phyloP scores from a whole-genome alignment of 2,329 filamentous ascomycete genomes.

The Teratosphaeria pseudoeucalypti region DNA sequence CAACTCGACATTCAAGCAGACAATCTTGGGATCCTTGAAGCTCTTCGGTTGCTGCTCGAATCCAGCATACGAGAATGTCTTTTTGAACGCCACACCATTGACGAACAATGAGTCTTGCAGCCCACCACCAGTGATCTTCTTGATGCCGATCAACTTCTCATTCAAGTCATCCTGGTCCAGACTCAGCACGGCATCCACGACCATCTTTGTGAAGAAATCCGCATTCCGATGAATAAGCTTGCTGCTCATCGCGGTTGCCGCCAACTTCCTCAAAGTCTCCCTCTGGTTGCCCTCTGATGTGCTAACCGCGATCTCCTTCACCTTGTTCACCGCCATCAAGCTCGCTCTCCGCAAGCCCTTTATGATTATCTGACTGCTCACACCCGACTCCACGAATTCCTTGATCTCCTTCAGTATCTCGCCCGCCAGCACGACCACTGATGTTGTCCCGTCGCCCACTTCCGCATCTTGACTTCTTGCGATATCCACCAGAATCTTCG shows the following conservation, averaged over 20 bases:
- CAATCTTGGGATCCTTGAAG: constrained; percentile 89
- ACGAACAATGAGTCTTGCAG: constrained; percentile 94
- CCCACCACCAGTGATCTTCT: constrained; percentile 94
- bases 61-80: constrained; percentile 97
- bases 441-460: constrained; percentile 95
- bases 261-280: constrained; percentile 81
- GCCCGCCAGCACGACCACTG: constrained; percentile 92
- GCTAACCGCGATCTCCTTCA: constrained; percentile 91
- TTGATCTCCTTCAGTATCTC: constrained; percentile 96
- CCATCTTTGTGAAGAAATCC: constrained; percentile 97
- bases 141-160: constrained; percentile 94
- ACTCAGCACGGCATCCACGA: constrained; percentile 89
- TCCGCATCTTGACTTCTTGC: constrained; percentile 98
- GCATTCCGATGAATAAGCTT: constrained; percentile 98
- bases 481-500: constrained; percentile 94
- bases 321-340: constrained; percentile 90
- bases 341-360: constrained; percentile 87
- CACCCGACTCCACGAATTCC: constrained; percentile 90
- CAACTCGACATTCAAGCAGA: constrained; percentile 94
- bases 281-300: constrained; percentile 73
- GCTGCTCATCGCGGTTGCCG: constrained; percentile 96
- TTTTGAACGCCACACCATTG: constrained; percentile 98
- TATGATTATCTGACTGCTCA: constrained; percentile 95
- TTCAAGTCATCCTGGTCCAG: constrained; percentile 95
- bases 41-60: constrained; percentile 98